Conservation (phyloP, 2,329 filamentous ascomycete genomes). For the Exophiala phaeomuriformis region DNA sequence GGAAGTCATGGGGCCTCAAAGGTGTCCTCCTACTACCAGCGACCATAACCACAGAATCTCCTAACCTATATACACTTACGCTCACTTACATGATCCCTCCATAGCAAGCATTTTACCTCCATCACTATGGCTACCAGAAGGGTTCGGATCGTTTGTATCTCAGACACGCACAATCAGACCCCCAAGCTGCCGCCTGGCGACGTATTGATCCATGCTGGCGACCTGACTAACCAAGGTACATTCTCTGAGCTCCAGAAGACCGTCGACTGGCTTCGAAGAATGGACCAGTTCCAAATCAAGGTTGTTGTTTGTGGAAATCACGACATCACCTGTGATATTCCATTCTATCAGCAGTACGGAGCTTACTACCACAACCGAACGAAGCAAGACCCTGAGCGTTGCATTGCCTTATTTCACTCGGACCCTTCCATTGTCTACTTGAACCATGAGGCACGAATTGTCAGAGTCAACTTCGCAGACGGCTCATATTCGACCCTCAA, state of each 20-base stretch:
- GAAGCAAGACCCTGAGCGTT: slow-evolving; percentile 40
- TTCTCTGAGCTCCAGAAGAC: slow-evolving; percentile 36
- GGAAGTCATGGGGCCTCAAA: background rate
- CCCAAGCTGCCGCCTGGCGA: slow-evolving; percentile 38
- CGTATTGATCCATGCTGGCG: slow-evolving; percentile 44
- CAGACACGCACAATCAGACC: slow-evolving; percentile 40
- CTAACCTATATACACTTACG: no score
- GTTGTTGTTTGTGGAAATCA: slow-evolving; percentile 45
- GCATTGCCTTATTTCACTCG: slow-evolving; percentile 38
- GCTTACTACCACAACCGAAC: slow-evolving; percentile 39
- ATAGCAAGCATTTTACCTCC: background rate
- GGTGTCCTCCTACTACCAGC: background rate
- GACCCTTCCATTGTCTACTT: slow-evolving; percentile 47
- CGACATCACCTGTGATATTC: slow-evolving; percentile 30
- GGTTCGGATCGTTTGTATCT: slow-evolving; percentile 36
- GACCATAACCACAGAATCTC: no score
- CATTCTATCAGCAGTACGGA: slow-evolving; percentile 41
- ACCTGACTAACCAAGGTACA: slow-evolving; percentile 43
- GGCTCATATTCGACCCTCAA: slow-evolving; percentile 46
- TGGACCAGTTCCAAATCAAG: slow-evolving; percentile 38
- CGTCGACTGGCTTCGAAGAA: slow-evolving; percentile 38
- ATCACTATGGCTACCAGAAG: slow-evolving; percentile 17
- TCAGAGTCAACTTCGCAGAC: slow-evolving; percentile 40
- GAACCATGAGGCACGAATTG: slow-evolving; percentile 41
- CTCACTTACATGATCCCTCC: background rate